Percentiles rank a stretch among this genome's conserved stretches.
phyloP scores from a whole-genome alignment of 2,329 filamentous ascomycete species.

The Fusarium torulosum region DNA sequence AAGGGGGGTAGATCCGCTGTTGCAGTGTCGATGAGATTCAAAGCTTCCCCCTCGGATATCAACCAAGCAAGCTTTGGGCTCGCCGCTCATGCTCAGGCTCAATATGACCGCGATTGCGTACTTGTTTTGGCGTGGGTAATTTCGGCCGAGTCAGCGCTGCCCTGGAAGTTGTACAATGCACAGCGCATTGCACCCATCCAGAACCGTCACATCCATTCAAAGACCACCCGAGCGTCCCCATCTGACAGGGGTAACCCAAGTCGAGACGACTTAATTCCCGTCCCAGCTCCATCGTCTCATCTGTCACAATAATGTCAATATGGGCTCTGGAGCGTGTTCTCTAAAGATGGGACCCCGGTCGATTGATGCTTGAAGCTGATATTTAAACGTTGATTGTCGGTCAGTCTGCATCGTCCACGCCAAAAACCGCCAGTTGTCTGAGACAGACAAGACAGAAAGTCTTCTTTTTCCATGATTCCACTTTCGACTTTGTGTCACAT shows the following conservation, averaged over 20 bases:
- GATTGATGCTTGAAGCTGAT: conserved; percentile 4
- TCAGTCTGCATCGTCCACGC: conserved; percentile 14
- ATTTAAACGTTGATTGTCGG: conserved; percentile 4
- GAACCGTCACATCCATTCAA: conserved; percentile 29
- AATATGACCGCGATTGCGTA: conserved; percentile 34
- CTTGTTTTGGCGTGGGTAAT: conserved; percentile 35
- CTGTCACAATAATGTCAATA: conserved; percentile 28
- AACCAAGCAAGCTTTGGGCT: conserved; percentile 28
- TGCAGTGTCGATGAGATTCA: conserved; percentile 29
- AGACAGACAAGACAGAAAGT: neutral
- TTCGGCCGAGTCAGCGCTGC: conserved; percentile 37
- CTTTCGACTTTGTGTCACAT: conserved; percentile 27
- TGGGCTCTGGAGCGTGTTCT: conserved; percentile 12
- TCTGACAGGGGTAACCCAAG: conserved; percentile 38
- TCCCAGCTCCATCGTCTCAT: conserved; percentile 7
- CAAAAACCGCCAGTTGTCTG: conserved; percentile 2
- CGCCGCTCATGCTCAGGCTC: conserved; percentile 4
- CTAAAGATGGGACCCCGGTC: conserved; percentile 20
- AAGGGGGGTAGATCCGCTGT: conserved; percentile 30
- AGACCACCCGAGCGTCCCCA: conserved; percentile 29
- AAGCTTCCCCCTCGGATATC: conserved; percentile 31
- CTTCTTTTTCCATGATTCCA: conserved; percentile 21
- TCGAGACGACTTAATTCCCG: conserved; percentile 24
- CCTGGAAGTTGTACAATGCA: conserved; percentile 35
- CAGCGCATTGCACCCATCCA: conserved; percentile 38